Evolutionary conservation across 192 early-diverging fungal species (phyloP), one percentile per base, ranked within the genome.

Genomic region (Coemansia sp.): DNA sequence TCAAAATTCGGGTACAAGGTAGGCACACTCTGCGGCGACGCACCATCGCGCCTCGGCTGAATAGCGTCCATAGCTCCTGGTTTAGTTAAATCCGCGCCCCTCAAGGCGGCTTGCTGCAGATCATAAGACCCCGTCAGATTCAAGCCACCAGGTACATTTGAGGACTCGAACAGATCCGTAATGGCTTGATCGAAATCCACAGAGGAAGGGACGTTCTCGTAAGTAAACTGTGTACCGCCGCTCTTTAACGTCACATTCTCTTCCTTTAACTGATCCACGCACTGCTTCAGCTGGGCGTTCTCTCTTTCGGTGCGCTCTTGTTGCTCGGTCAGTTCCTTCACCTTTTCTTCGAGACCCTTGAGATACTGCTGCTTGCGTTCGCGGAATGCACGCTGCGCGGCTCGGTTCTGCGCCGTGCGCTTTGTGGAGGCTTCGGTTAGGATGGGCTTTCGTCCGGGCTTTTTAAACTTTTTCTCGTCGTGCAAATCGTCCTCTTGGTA

Each of bases 301-400:
- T 86, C 81, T 20, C 78, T 68, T 54, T 75, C 78, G n/a, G 90
- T 84, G 64, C 74, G 66, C 44, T 79, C 78, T 40, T 89, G 85
- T 6, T 78, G 75, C 36, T 89, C 89, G 40, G 92, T 87, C 67
- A 93, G 80, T 61, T 89, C 84, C 62, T 91, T 88, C 7, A 91
- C 90, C 59, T 89, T 87, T 1, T 84, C 86, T 77, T 96, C 95
- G 1, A 96, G 87, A 10, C 90, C 87, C 67, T 90, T 88, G 27
- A 95, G 88, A 73, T 96, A 93, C 71, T 88, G 87, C 67, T 94
- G 90, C 61, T 91, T 89, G 40, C 95, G 89, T 79, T 96, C 92
- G 44, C 95, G 90, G 79, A 96, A 96, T 6, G 95, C 94, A 2
- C 93, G 88, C 79, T 96, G 95, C 3, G 95, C 95, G 3, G 93